These are phyloP conservation scores for Apostasia ramifera DNA, from an alignment of 106 monocot genomes.

Conservation along the genomic window DNA sequence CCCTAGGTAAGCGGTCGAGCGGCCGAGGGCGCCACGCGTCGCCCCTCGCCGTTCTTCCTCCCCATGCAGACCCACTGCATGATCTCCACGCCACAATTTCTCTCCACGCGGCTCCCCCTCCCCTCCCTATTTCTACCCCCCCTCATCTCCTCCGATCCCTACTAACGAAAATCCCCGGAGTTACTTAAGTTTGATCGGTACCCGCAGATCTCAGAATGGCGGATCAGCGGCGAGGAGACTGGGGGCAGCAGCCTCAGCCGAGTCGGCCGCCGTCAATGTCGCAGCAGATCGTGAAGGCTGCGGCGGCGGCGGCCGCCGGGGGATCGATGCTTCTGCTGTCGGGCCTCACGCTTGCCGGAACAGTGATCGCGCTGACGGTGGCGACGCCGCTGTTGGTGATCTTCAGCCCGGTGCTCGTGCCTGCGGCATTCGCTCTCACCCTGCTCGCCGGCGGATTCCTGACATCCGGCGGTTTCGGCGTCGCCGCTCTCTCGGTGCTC, in stretches of 20 bases:
- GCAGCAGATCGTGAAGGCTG: slow-evolving; percentile 1
- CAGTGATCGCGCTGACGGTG: slow-evolving; percentile 25
- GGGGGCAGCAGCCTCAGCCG: not conserved
- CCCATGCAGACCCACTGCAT: no score
- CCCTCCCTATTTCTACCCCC: no score
- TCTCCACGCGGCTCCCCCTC: no score
- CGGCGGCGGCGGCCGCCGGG: not conserved
- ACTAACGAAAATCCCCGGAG: no score
- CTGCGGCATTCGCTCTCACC: slow-evolving; percentile 15
- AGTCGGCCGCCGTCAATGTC: not conserved
- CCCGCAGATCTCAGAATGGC: not conserved
- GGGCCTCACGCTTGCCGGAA: slow-evolving; percentile 16
- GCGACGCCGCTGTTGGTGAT: slow-evolving; percentile 32
- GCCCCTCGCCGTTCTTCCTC: no score
- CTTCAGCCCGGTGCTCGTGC: slow-evolving; percentile 41
- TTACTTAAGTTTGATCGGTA: no score
- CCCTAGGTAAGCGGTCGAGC: no score
- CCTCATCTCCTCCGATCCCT: no score
- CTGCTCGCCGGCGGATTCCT: slow-evolving; percentile 30
- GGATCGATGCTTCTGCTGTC: slow-evolving; percentile 14
- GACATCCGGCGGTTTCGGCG: slow-evolving; percentile 28
- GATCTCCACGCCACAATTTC: no score
- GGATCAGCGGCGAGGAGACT: not conserved
- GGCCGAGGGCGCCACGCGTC: no score
- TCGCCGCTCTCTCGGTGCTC: slow-evolving; percentile 27